Conservation (phyloP, 1,139 yeast species). For the Blastobotrys persicus region DNA sequence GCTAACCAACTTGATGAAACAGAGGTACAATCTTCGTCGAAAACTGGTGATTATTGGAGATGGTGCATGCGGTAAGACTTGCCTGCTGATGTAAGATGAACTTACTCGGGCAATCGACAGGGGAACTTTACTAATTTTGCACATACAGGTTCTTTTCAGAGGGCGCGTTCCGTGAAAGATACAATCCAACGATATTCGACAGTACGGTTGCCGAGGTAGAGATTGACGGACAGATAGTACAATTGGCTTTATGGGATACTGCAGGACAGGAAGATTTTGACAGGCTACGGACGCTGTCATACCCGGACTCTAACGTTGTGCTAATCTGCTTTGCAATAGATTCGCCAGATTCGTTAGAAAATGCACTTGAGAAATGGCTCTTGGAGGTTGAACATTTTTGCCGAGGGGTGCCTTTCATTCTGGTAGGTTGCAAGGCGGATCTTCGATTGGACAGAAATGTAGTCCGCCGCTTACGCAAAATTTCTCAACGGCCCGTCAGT, state of each 20-base stretch:
- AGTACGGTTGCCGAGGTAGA: slow-evolving; percentile 83
- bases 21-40: slow-evolving; percentile 36
- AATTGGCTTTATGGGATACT: slow-evolving; percentile 90
- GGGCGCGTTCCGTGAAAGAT: slow-evolving; percentile 41
- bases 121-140: neutral
- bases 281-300: slow-evolving; percentile 69
- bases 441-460: slow-evolving; percentile 65
- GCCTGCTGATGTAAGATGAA: slow-evolving; percentile 20
- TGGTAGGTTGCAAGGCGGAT: slow-evolving; percentile 78
- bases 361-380: slow-evolving; percentile 82
- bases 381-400: slow-evolving; percentile 82
- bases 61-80: slow-evolving; percentile 86
- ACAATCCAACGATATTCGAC: slow-evolving; percentile 87
- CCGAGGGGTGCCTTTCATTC: slow-evolving; percentile 79
- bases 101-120: neutral
- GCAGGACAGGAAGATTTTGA: slow-evolving; percentile 59
- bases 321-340: slow-evolving; percentile 80
- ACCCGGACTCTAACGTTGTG: slow-evolving; percentile 81
- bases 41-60: slow-evolving; percentile 87
- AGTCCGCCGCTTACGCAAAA: slow-evolving; percentile 63
- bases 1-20: too few species aligned
- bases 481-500: slow-evolving; percentile 39
- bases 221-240: slow-evolving; percentile 77
- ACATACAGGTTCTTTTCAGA: slow-evolving; percentile 18
- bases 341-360: slow-evolving; percentile 77